A percentile compares a stretch with the other conserved stretches of the same genome.
These are phyloP conservation scores for Takashimella koratensis DNA, from an alignment of 1,284 basidiomycete species.

Conservation along the genomic window DNA sequence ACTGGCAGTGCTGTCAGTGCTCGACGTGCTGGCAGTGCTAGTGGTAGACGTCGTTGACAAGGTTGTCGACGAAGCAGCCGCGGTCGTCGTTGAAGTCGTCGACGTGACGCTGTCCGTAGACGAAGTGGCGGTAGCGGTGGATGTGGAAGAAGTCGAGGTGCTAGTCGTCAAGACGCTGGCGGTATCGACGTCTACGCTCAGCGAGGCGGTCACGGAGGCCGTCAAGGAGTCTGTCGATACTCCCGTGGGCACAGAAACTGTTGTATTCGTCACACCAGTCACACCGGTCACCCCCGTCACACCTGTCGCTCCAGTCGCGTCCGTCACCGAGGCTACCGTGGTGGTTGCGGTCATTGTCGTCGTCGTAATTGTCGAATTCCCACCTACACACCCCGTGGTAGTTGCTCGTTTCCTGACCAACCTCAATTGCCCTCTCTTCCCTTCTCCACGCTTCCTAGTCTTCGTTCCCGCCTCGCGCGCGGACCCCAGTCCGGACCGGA, in stretches of 20 bases:
- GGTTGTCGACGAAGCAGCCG: conserved; percentile 1
- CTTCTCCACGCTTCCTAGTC: neutral
- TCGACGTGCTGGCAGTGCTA: conserved; percentile 4
- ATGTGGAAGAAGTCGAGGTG: too few species aligned
- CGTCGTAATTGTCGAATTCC: too few species aligned
- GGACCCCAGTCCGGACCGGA: neutral
- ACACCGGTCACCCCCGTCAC: neutral
- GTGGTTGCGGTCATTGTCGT: neutral
- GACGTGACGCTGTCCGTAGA: neutral
- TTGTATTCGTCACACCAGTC: neutral
- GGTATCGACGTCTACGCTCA: neutral
- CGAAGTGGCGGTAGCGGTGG: neutral
- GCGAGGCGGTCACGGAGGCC: neutral
- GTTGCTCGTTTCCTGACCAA: neutral
- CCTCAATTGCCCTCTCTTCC: neutral
- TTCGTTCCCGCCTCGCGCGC: neutral
- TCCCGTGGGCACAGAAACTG: neutral
- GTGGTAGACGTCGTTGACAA: neutral
- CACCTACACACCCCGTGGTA: neutral
- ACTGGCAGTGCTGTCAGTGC: neutral
- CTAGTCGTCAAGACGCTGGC: neutral
- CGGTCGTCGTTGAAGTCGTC: neutral
- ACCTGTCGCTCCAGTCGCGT: neutral
- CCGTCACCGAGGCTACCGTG: neutral
- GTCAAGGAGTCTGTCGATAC: neutral